Percentiles rank a stretch among this genome's conserved stretches.
Evolutionary conservation across 768 basidiomycete species (phyloP).

Genomic region (Steccherinum ochraceum): DNA sequence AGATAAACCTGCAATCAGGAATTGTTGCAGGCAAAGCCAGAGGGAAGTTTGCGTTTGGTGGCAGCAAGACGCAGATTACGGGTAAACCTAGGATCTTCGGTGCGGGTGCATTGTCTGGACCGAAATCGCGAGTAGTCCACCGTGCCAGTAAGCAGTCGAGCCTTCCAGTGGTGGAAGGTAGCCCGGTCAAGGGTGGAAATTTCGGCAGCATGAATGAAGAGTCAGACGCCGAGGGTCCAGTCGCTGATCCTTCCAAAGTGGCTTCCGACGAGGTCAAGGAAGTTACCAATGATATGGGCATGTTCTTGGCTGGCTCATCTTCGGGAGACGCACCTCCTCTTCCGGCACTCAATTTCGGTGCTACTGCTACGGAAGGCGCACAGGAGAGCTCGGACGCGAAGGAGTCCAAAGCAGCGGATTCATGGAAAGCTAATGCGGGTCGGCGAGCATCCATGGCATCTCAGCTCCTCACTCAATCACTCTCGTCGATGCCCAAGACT

Average conservation of each 20-base stretch:
- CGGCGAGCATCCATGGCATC: constrained; percentile 53
- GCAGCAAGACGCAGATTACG: background rate
- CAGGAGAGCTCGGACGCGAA: too few species aligned
- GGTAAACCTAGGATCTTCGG: constrained; percentile 13
- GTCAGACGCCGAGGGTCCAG: background rate
- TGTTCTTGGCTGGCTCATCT: background rate
- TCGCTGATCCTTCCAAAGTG: background rate
- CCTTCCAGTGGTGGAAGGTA: constrained; percentile 38
- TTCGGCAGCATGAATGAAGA: constrained; percentile 4
- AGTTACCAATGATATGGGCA: background rate
- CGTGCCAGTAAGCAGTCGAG: constrained; percentile 38
- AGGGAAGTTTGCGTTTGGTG: constrained; percentile 2
- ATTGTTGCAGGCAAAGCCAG: constrained; percentile 17
- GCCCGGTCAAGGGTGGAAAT: constrained; percentile 36
- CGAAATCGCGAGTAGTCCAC: constrained; percentile 18
- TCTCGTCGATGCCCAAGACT: constrained; percentile 43
- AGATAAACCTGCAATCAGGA: constrained; percentile 17
- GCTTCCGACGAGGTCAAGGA: background rate
- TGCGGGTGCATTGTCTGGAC: constrained; percentile 3
- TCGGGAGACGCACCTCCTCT: background rate
- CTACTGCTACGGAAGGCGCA: background rate
- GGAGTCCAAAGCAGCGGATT: constrained; percentile 7
- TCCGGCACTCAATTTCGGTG: background rate
- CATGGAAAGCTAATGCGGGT: constrained; percentile 35
- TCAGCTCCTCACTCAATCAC: constrained; percentile 56